Base-by-base conservation (phyloP, 306 rosid genomes). In the Ceratonia siliqua region DNA sequence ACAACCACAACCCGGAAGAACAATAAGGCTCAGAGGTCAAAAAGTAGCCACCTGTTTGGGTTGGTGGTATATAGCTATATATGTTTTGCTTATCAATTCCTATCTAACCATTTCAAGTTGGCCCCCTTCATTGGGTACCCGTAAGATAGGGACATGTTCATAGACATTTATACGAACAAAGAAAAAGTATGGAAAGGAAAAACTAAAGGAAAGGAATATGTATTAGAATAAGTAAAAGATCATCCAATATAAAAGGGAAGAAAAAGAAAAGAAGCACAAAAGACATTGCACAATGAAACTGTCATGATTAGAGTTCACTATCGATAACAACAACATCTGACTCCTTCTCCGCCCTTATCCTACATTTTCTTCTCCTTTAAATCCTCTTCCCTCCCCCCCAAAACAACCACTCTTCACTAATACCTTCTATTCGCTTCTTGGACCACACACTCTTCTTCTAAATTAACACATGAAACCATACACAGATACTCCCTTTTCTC, bases 281-380 rank as follows among this genome's bases (percentile, higher is more conserved):
- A 42, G 79, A 55, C 68, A 72, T 5, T 66, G 80, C 84, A 58
- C 82, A 80, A 84, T 80, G 70, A 84, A 84, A 80, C 33, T 30
- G 82, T 80, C 62, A 76, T 84, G 78, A 80, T 80, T 80, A 73
- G 53, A 24, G 38, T 39, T 84, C 74, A 54, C 52, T 39, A 74
- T 28, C 74, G 33, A 46, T 52, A 62, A 80, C 66, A 72, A 8
- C 22, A 59, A 68, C 79, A 56, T 84, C 75, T 74, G 68, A 45
- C 67, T 33, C 73, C 43, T 55, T 39, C 54, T 80, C 82, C 42
- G 54, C n/a, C 77, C 82, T 83, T 83, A 67, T 79, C 87, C 30
- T 32, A 42, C 71, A 22, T 49, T 66, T 66, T 70, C 14, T 3
- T 28, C 45, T 72, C 73, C 75, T 69, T 72, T 84, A 80, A 73